Evolutionary conservation across 495 filamentous ascomycete species (phyloP).

Genomic region (Entonaema liquescens): DNA sequence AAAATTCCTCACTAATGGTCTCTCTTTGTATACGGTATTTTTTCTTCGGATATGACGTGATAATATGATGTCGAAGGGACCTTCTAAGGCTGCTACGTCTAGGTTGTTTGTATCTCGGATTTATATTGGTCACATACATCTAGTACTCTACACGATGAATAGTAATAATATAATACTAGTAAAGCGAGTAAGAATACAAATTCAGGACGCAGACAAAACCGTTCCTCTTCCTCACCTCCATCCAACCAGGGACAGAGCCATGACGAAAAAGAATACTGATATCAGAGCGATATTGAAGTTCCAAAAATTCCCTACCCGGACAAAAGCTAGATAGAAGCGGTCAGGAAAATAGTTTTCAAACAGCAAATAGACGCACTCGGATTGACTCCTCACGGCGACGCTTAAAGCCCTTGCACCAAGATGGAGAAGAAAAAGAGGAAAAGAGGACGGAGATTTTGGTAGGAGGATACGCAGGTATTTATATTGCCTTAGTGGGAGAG

Average conservation of each 20-base stretch:
- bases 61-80: not conserved
- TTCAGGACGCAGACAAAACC: too few species aligned
- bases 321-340: conserved; percentile 50
- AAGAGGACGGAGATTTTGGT: conserved; percentile 3
- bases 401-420: conserved; percentile 62
- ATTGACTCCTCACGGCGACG: conserved; percentile 62
- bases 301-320: conserved; percentile 55
- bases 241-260: conserved; percentile 24
- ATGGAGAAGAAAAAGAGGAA: conserved; percentile 46
- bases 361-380: conserved; percentile 65
- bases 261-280: conserved; percentile 12
- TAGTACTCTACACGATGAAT: not conserved
- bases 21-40: not conserved
- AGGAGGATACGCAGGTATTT: conserved; percentile 5
- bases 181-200: not conserved
- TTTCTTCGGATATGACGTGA: not conserved
- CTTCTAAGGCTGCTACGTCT: not conserved
- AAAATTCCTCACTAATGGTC: conserved; percentile 13
- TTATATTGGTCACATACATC: not conserved
- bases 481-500: not conserved
- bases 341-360: conserved; percentile 63
- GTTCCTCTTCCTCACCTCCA: conserved; percentile 27
- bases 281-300: conserved; percentile 6
- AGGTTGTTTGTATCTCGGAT: not conserved
- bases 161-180: not conserved